phyloP scores from a whole-genome alignment of 768 basidiomycete genomes.

The Hypsizygus marmoreus region DNA sequence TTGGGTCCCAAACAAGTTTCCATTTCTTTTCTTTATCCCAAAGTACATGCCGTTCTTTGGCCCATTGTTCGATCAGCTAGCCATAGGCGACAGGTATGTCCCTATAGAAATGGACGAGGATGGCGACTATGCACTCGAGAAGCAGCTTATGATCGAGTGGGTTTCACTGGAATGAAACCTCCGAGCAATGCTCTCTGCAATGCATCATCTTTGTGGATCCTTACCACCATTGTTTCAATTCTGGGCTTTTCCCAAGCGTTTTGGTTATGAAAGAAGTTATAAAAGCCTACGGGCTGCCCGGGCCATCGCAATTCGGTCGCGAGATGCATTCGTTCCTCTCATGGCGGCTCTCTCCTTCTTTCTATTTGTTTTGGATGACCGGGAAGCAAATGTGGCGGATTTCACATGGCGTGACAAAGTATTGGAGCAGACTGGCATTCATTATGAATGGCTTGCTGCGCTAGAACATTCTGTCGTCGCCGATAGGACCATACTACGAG shows the following conservation, averaged over 20 bases:
- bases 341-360: conserved; percentile 12
- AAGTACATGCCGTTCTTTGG: conserved; percentile 1
- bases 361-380: neutral
- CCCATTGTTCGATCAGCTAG: neutral
- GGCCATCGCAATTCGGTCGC: neutral
- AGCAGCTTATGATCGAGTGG: neutral
- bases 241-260: conserved; percentile 4
- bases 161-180: conserved; percentile 7
- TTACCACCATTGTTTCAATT: conserved; percentile 4
- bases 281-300: neutral
- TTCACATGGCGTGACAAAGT: conserved; percentile 12
- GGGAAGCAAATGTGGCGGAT: neutral
- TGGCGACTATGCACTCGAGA: neutral
- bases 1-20: conserved; percentile 3
- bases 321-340: conserved; percentile 16
- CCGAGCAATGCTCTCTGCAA: conserved; percentile 3
- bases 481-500: neutral
- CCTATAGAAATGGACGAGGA: neutral
- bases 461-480: conserved; percentile 12
- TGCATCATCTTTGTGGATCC: neutral
- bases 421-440: conserved; percentile 1
- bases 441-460: conserved; percentile 11
- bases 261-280: conserved; percentile 4
- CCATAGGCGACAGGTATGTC: neutral
- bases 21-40: neutral